phyloP scores from a whole-genome alignment of 2,329 filamentous ascomycete genomes.

The Fusarium nisikadoi region DNA sequence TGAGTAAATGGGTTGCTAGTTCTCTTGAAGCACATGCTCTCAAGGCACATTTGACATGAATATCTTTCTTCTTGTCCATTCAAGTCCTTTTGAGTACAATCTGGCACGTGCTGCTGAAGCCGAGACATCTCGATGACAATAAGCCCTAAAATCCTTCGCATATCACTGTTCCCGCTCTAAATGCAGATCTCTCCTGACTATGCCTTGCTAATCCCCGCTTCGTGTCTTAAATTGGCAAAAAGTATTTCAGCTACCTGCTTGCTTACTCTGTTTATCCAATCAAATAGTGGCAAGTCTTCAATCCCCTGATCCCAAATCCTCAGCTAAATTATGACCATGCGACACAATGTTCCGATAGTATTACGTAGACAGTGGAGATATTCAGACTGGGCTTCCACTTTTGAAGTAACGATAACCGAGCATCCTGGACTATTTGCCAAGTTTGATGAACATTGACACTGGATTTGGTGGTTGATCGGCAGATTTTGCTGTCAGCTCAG shows the following conservation, averaged over 20 bases:
- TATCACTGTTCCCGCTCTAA: neutral
- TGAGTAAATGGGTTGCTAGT: neutral
- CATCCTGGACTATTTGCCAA: neutral
- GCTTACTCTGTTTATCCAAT: neutral
- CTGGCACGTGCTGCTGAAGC: neutral
- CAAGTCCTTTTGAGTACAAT: no score
- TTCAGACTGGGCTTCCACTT: neutral
- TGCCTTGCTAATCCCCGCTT: neutral
- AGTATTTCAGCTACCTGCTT: neutral
- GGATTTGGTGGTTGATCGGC: neutral
- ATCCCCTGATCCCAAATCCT: neutral
- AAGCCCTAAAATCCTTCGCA: constrained; percentile 15
- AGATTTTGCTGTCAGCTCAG: neutral
- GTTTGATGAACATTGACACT: neutral
- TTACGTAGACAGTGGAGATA: neutral
- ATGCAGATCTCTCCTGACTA: neutral
- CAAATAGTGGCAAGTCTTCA: neutral
- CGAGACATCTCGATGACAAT: constrained; percentile 1
- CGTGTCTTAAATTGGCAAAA: neutral
- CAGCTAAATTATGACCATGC: neutral
- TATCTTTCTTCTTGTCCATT: neutral
- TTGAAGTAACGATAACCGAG: neutral
- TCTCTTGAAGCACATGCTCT: neutral
- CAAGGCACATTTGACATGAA: neutral
- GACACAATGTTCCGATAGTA: neutral